A percentile compares a stretch with the other conserved stretches of the same genome.
Conservation (phyloP, 2,329 filamentous ascomycete species). For the Pseudopyricularia cyperi region DNA sequence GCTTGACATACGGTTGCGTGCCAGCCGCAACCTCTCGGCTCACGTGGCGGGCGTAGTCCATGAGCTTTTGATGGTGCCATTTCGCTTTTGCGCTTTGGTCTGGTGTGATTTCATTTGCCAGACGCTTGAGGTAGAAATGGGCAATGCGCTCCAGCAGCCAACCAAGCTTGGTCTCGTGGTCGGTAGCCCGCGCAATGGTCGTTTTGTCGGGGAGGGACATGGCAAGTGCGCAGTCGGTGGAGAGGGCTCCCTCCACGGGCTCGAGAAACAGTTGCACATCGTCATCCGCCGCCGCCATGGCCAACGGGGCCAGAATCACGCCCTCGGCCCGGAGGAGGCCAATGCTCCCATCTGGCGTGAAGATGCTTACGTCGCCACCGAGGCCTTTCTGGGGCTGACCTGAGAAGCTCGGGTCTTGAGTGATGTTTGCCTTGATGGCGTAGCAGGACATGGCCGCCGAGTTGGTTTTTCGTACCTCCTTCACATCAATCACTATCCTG, state of each 20-base stretch:
- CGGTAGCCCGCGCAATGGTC: not conserved
- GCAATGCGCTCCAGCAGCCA: not conserved
- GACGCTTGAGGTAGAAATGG: not conserved
- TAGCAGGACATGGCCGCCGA: not conserved
- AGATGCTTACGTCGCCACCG: not conserved
- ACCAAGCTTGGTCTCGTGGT: not conserved
- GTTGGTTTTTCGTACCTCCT: not conserved
- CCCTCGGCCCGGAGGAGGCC: not conserved
- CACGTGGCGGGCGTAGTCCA: not conserved
- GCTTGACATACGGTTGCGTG: not conserved
- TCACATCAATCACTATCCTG: conserved; percentile 1
- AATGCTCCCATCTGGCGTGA: not conserved
- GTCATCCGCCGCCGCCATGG: not conserved
- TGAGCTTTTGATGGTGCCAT: not conserved
- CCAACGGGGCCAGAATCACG: not conserved
- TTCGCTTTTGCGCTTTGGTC: not conserved
- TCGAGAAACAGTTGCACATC: not conserved
- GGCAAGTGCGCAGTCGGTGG: not conserved
- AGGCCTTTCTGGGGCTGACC: not conserved
- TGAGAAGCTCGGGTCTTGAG: not conserved
- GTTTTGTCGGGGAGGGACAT: not conserved
- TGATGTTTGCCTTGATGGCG: not conserved
- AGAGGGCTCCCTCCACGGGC: not conserved
- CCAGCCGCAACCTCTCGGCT: not conserved
- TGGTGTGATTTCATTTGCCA: not conserved